phyloP scores from a whole-genome alignment of 495 filamentous ascomycete species.

The Baudoinia panamericana region DNA sequence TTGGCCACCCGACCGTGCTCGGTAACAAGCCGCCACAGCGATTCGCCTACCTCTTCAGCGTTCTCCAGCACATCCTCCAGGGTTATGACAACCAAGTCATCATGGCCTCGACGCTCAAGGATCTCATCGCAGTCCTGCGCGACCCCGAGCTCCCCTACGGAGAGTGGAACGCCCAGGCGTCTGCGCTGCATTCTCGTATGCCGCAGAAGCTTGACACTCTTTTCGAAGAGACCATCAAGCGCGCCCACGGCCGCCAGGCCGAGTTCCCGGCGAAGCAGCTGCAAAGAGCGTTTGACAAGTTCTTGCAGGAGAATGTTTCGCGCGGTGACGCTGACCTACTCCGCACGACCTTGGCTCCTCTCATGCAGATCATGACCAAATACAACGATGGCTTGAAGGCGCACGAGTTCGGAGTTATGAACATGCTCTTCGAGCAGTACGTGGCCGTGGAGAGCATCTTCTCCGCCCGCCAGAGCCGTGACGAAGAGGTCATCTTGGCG shows the following conservation, averaged over 20 bases:
- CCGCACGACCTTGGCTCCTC: conserved; percentile 59
- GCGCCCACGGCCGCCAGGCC: conserved; percentile 54
- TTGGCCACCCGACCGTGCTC: conserved; percentile 72
- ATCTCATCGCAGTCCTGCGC: conserved; percentile 78
- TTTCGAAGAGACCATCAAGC: conserved; percentile 73
- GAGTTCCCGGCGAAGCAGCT: conserved; percentile 93
- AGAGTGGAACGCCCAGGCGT: conserved; percentile 90
- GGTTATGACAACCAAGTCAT: conserved; percentile 97
- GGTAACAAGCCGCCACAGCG: conserved; percentile 87
- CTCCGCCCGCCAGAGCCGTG: conserved; percentile 66
- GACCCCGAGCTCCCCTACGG: conserved; percentile 86
- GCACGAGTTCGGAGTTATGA: conserved; percentile 77
- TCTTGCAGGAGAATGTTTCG: conserved; percentile 69
- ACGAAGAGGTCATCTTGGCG: conserved; percentile 88
- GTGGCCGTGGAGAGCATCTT: conserved; percentile 74
- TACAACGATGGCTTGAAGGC: conserved; percentile 83
- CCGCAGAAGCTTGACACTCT: conserved; percentile 76
- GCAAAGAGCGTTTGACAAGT: conserved; percentile 67
- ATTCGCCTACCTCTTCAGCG: conserved; percentile 62
- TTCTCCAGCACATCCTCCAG: conserved; percentile 76
- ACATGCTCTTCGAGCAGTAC: conserved; percentile 64
- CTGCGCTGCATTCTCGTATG: conserved; percentile 91
- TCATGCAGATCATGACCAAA: conserved; percentile 65
- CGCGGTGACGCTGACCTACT: conserved; percentile 56
- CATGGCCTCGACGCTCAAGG: conserved; percentile 78